Base-by-base conservation (phyloP, 2,329 filamentous ascomycete species). In the Colletotrichum tamarilloi region DNA sequence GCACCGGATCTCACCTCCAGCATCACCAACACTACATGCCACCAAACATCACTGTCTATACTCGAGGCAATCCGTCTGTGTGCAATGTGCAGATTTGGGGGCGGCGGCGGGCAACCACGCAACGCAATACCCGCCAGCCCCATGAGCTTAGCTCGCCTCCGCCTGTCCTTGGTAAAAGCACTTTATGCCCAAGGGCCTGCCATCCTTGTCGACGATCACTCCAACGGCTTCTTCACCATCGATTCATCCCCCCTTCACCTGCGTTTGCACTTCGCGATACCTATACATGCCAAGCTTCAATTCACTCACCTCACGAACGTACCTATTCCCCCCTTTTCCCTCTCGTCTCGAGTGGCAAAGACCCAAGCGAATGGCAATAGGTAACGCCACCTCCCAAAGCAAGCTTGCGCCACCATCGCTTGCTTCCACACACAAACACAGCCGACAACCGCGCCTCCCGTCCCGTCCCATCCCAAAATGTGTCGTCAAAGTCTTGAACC, bases 131-230 rank as follows among this genome's bases (percentile, higher is more conserved):
- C 38, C 16, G 16, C 32, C 16, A 11, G 32, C 16, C 42, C 42
- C 42, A 49, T 49, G 42, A 49, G 42, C 42, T 49, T 49, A n/a
- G 42, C 42, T 19, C 42, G 42, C 42, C 42, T 49, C 42, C 42
- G 42, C 42, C 42, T 49, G 19, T n/a, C 16, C 42, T 8, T 49
- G 38, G 14, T n/a, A 9, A 2, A 49, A 49, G 42, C 46, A 14
- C 9, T 5, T 60, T 26, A 35, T 60, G 35, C 58, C 12, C 32
- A 6, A 56, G 24, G 28, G 26, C 16, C 49, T 26, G 26, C 52
- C 46, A 58, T 35, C 67, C 67, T 52, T 68, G 59, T 56, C 52
- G 26, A 26, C 35, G 9, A 64, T 57, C 59, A 35, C 22, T 42
- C 59, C 52, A 35, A 7, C 5, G 26, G 52, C 16, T 60, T 59